Conservation (phyloP, 352 stramenopile species). For the Phytophthora fragariae region DNA sequence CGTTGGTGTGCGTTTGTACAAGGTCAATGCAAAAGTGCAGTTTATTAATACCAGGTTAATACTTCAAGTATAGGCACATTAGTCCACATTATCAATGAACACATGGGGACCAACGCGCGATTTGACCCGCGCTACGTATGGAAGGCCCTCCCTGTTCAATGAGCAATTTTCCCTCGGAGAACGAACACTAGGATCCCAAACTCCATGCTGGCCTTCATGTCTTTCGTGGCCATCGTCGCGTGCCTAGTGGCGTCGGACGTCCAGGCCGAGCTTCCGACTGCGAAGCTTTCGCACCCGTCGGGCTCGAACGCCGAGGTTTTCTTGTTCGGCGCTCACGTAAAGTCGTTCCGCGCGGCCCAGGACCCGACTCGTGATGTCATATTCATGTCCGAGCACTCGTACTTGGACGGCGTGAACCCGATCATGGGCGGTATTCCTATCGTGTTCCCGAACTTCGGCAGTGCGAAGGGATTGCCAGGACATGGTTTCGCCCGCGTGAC, state of each 20-base stretch:
- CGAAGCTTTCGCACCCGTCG: conserved; percentile 63
- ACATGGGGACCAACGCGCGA: neutral
- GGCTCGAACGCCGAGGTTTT: conserved; percentile 75
- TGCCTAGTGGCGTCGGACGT: neutral
- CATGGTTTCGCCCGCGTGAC: conserved; percentile 90
- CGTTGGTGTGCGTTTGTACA: neutral
- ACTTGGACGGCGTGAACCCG: conserved; percentile 85
- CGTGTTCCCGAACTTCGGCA: conserved; percentile 93
- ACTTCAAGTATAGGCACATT: too few species aligned
- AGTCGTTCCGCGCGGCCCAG: conserved; percentile 56
- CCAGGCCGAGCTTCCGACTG: conserved; percentile 45
- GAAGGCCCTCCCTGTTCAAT: neutral
- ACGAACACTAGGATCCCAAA: neutral
- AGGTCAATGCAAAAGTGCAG: too few species aligned
- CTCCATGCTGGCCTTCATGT: neutral
- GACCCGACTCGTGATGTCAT: conserved; percentile 67
- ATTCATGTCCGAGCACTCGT: conserved; percentile 84
- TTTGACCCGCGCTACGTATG: neutral
- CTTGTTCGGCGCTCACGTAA: conserved; percentile 83
- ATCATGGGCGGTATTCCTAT: conserved; percentile 93
- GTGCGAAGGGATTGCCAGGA: conserved; percentile 53
- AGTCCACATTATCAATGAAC: neutral
- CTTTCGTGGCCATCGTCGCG: neutral
- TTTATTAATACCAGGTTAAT: too few species aligned
- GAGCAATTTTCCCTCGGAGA: neutral